phyloP scores from a whole-genome alignment of 2,329 filamentous ascomycete genomes.

The Xylariaceae sp. region DNA sequence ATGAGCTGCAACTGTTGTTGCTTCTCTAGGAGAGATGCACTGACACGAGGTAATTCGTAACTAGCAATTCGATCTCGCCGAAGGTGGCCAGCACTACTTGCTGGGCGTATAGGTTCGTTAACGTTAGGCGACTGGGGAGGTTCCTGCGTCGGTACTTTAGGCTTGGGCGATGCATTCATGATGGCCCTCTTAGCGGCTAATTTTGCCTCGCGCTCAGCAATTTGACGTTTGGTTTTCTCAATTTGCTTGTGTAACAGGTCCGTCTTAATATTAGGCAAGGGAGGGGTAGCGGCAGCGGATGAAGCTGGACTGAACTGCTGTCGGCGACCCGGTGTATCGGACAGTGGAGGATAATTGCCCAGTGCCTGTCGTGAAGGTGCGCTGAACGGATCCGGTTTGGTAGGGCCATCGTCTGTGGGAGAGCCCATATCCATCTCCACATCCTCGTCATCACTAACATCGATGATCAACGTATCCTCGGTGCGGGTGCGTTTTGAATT shows the following conservation, averaged over 20 bases:
- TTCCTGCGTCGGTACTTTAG: constrained; percentile 13
- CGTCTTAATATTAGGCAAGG: constrained; percentile 25
- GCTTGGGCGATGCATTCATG: constrained; percentile 18
- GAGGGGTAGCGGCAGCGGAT: constrained; percentile 33
- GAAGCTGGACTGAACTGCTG: constrained; percentile 38
- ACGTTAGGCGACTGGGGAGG: constrained; percentile 11
- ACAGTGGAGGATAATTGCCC: constrained; percentile 43
- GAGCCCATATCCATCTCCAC: constrained; percentile 66
- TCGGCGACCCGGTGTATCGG: constrained; percentile 37
- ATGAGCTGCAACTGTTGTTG: constrained; percentile 44
- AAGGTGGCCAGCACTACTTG: constrained; percentile 9
- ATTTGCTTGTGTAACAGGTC: constrained; percentile 45
- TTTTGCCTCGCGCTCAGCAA: constrained; percentile 56
- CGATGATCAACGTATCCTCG: constrained; percentile 63
- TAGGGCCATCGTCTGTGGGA: constrained; percentile 39
- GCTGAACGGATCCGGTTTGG: constrained; percentile 26
- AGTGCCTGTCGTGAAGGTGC: constrained; percentile 28
- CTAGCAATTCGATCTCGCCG: constrained; percentile 35
- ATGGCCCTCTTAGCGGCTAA: constrained; percentile 32
- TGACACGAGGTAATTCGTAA: constrained; percentile 36
- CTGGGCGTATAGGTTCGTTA: constrained; percentile 8
- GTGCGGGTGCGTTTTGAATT: constrained; percentile 55
- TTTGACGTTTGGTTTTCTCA: constrained; percentile 55
- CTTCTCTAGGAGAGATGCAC: constrained; percentile 40
- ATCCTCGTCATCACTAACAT: constrained; percentile 73